Evolutionary conservation across 352 stramenopile genomes (phyloP).

Genomic region (Elongisporangium anandrum): DNA sequence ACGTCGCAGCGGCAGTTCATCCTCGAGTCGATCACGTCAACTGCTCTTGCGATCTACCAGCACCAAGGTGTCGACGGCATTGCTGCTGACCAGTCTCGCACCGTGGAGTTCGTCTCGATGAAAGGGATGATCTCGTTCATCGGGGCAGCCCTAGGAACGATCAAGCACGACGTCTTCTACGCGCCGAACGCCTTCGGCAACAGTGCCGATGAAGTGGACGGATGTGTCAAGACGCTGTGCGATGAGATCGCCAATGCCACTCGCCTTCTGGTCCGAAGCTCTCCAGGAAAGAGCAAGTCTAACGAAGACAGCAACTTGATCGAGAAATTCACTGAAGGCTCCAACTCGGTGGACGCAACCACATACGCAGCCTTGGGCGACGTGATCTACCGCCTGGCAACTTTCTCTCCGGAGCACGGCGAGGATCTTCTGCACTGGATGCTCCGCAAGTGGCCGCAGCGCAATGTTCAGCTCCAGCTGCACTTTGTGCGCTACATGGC

Average conservation of each 20-base stretch:
- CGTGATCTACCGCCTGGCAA: conserved; percentile 51
- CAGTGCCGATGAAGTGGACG: conserved; percentile 28
- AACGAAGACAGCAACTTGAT: conserved; percentile 54
- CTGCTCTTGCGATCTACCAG: conserved; percentile 63
- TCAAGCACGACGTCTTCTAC: conserved; percentile 32
- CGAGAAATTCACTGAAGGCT: conserved; percentile 62
- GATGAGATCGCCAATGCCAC: conserved; percentile 41
- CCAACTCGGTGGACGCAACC: conserved; percentile 56
- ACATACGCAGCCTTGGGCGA: conserved; percentile 56
- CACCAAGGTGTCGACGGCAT: conserved; percentile 33
- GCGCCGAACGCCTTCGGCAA: conserved; percentile 33
- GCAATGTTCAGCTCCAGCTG: conserved; percentile 71
- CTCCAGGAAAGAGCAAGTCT: conserved; percentile 28
- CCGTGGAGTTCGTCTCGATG: conserved; percentile 43
- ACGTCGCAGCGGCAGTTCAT: conserved; percentile 25
- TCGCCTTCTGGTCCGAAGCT: conserved; percentile 53
- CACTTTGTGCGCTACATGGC: conserved; percentile 69
- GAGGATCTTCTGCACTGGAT: conserved; percentile 64
- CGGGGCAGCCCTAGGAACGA: conserved; percentile 31
- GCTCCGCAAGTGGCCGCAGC: conserved; percentile 65
- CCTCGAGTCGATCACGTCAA: conserved; percentile 24
- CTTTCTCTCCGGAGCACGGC: conserved; percentile 59
- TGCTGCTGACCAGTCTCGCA: conserved; percentile 5
- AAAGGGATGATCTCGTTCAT: conserved; percentile 59
- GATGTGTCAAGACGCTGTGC: conserved; percentile 29